Evolutionary conservation across 1,139 yeast genomes (phyloP).

Genomic region (Lizanozyma gosingica): DNA sequence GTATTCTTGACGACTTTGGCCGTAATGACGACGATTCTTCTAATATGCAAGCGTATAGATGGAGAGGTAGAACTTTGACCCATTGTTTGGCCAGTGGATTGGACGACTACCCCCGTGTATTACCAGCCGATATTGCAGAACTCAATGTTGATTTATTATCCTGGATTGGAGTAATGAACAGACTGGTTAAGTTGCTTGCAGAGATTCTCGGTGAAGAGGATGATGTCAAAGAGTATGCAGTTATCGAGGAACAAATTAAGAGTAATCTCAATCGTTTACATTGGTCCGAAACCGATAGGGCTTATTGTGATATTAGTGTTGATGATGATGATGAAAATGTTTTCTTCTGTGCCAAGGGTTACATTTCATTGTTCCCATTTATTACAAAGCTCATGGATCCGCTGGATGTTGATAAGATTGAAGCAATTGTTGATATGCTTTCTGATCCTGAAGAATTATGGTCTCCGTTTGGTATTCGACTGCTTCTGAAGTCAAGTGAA

Average conservation of each 20-base stretch:
- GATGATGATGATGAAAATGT: constrained; percentile 60
- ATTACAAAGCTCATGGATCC: constrained; percentile 57
- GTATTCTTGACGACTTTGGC: constrained; percentile 64
- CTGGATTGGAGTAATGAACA: constrained; percentile 92
- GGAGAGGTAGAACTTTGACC: constrained; percentile 85
- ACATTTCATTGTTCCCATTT: constrained; percentile 81
- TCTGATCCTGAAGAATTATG: constrained; percentile 68
- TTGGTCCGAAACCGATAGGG: constrained; percentile 60
- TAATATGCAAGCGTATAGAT: constrained; percentile 65
- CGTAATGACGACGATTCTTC: constrained; percentile 39
- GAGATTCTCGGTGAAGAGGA: constrained; percentile 46
- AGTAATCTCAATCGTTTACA: constrained; percentile 63
- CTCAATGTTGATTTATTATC: constrained; percentile 80
- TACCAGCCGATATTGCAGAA: constrained; percentile 79
- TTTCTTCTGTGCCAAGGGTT: constrained; percentile 82
- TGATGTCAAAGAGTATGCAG: constrained; percentile 45
- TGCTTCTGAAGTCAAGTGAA: constrained; percentile 62
- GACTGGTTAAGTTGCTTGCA: constrained; percentile 72
- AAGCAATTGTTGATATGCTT: constrained; percentile 45
- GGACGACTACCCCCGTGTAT: constrained; percentile 90
- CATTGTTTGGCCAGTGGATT: constrained; percentile 91
- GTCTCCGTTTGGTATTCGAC: constrained; percentile 73
- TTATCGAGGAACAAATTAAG: constrained; percentile 48
- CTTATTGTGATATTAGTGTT: constrained; percentile 82
- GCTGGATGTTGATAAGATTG: constrained; percentile 40